Evolutionary conservation across 345 rosid genomes (phyloP).

Genomic region (Eucalyptus curtisii): DNA sequence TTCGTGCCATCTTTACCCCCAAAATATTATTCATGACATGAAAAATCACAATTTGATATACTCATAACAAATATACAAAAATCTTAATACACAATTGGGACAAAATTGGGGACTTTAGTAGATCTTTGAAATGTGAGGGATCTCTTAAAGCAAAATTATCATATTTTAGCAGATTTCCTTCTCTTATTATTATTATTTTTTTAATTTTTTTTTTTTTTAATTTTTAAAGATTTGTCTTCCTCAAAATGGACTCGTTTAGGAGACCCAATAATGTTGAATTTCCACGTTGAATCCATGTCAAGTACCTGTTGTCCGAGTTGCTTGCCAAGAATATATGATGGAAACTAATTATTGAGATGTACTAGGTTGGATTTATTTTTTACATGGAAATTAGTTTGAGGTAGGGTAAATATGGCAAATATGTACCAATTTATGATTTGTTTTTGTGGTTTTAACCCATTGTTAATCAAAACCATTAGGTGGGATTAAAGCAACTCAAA

Average conservation of each 20-base stretch:
- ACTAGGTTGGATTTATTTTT: not conserved
- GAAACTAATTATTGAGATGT: not conserved
- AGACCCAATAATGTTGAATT: not conserved
- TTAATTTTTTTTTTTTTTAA: too few relatives aligned
- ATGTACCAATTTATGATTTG: not conserved
- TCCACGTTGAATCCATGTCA: not conserved
- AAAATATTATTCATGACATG: not conserved
- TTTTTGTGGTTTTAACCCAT: not conserved
- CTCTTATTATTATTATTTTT: not conserved
- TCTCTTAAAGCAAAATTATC: not conserved
- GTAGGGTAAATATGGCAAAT: not conserved
- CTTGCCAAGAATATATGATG: not conserved
- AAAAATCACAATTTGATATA: not conserved
- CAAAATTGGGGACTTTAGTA: not conserved
- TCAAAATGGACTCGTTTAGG: rapidly evolving
- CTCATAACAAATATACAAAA: not conserved
- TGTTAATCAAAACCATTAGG: not conserved
- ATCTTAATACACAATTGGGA: not conserved
- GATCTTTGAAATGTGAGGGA: not conserved
- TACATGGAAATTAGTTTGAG: not conserved
- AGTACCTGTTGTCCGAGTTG: not conserved
- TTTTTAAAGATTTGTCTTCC: not conserved
- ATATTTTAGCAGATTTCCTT: not conserved
- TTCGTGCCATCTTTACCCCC: not conserved
- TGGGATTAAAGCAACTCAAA: not conserved